Percentiles rank a stretch among this genome's conserved stretches.
Conservation (phyloP, 306 rosid species). For the Sindora glabra region DNA sequence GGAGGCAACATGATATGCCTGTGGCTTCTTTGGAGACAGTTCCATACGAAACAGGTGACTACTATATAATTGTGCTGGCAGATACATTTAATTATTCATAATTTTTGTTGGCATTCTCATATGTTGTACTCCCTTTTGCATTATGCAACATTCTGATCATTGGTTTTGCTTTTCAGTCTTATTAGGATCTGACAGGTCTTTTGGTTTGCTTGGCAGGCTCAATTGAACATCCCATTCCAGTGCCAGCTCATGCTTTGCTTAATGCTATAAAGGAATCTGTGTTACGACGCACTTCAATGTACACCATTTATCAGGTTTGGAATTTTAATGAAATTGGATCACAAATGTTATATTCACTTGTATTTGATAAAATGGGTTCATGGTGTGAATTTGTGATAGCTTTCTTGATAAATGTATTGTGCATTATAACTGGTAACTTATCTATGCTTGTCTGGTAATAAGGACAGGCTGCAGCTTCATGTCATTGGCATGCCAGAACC, state of each 20-base stretch:
- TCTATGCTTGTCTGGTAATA: neutral
- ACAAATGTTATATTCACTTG: neutral
- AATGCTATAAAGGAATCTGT: slow-evolving; percentile 71
- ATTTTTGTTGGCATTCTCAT: neutral
- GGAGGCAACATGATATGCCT: no score
- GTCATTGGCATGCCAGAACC: neutral
- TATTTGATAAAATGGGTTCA: neutral
- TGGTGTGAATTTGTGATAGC: neutral
- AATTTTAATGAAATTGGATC: slow-evolving; percentile 4
- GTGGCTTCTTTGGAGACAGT: no score
- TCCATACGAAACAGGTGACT: slow-evolving; percentile 51
- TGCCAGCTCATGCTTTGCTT: slow-evolving; percentile 43
- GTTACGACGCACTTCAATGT: slow-evolving; percentile 65
- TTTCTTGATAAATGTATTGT: neutral
- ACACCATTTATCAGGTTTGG: slow-evolving; percentile 64
- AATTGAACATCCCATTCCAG: slow-evolving; percentile 28
- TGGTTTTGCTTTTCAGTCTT: slow-evolving; percentile 8
- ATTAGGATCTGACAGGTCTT: slow-evolving; percentile 9
- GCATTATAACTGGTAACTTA: neutral
- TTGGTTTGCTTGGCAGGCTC: slow-evolving; percentile 26
- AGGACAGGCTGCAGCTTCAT: neutral
- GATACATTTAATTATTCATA: slow-evolving; percentile 6
- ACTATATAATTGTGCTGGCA: neutral
- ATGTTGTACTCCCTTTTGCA: neutral
- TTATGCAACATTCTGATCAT: slow-evolving; percentile 1